Evolutionary conservation across 352 stramenopile genomes (phyloP), one percentile per base, ranked within the genome.

Genomic region (Aphanomyces invadans): DNA sequence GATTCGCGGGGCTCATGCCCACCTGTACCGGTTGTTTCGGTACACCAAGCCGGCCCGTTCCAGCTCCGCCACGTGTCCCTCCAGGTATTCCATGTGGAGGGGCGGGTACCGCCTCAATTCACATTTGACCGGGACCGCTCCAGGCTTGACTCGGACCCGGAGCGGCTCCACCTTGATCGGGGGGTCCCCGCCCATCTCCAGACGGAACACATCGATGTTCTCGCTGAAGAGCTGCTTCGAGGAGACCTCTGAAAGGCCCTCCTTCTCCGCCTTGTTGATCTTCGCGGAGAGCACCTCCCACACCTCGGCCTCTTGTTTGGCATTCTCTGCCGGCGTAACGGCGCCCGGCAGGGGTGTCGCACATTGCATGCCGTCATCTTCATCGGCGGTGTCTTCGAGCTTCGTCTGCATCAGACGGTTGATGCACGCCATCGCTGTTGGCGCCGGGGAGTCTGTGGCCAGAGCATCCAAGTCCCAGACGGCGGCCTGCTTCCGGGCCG

Each of bases 121-220:
- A 46, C n/a, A 62, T 26, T 62, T 62, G n/a, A 62, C 54, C 17
- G 54, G 29, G 9, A 62, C 54, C n/a, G 54, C 36, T 12, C 36
- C 11, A 11, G n/a, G n/a, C n/a, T n/a, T n/a, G n/a, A n/a, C n/a
- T n/a, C n/a, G n/a, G n/a, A n/a, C n/a, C 23, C 53, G 52, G 9
- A 62, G 23, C 11, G 54, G 54, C 36, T 62, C 54, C 11, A 62
- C 54, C n/a, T 62, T 53, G 54, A 62, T 26, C 9, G 54, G 54
- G 10, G 54, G 54, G 23, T 62, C n/a, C 9, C 23, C n/a, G 17
- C 54, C 54, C 15, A 62, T 55, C 9, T 62, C 11, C 25, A 51
- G 9, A 23, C 54, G n/a, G 29, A 62, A 62, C 9, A 62, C 54
- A 26, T 62, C 54, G 10, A 62, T 11, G 23, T 62, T 12, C n/a